Conservation (phyloP, 495 filamentous ascomycete species). For the Aspergillus funiculosus region DNA sequence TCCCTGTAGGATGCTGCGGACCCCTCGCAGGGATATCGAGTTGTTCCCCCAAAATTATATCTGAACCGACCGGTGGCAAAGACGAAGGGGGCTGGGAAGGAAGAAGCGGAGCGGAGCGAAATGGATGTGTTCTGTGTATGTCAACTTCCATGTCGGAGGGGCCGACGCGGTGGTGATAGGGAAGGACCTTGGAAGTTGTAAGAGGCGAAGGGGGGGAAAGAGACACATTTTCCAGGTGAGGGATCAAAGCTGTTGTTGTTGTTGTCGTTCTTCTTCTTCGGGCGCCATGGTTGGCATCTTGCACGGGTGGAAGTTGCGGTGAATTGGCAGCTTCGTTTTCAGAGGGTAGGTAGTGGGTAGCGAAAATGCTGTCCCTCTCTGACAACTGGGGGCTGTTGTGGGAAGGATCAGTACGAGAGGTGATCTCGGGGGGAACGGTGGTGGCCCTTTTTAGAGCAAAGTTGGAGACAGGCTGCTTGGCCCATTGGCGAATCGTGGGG, state of each 20-base stretch:
- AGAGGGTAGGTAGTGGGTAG: conserved; percentile 51
- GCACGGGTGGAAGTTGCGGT: conserved; percentile 43
- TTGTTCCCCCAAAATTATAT: conserved; percentile 24
- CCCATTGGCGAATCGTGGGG: conserved; percentile 36
- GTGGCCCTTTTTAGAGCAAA: conserved; percentile 37
- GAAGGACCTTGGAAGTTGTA: conserved; percentile 35
- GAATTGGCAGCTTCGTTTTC: conserved; percentile 42
- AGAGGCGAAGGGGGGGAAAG: conserved; percentile 29
- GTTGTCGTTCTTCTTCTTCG: too few species aligned
- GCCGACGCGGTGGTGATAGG: conserved; percentile 29
- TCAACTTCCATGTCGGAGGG: conserved; percentile 44
- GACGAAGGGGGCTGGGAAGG: conserved; percentile 26
- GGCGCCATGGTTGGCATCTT: conserved; percentile 28
- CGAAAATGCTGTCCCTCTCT: conserved; percentile 60
- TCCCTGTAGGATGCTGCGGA: conserved; percentile 11
- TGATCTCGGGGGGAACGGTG: conserved; percentile 26
- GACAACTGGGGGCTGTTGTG: conserved; percentile 45
- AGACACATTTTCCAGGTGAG: conserved; percentile 29
- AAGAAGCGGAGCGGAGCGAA: conserved; percentile 30
- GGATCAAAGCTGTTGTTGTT: conserved; percentile 27
- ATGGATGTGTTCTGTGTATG: conserved; percentile 35
- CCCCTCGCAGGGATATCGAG: conserved; percentile 17
- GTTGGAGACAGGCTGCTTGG: conserved; percentile 25
- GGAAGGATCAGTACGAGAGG: conserved; percentile 24
- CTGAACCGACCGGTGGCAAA: conserved; percentile 27